Percentiles rank a stretch among this genome's conserved stretches.
Evolutionary conservation across 2,329 filamentous ascomycete species (phyloP).

Genomic region (Bipolaris sorokiniana): DNA sequence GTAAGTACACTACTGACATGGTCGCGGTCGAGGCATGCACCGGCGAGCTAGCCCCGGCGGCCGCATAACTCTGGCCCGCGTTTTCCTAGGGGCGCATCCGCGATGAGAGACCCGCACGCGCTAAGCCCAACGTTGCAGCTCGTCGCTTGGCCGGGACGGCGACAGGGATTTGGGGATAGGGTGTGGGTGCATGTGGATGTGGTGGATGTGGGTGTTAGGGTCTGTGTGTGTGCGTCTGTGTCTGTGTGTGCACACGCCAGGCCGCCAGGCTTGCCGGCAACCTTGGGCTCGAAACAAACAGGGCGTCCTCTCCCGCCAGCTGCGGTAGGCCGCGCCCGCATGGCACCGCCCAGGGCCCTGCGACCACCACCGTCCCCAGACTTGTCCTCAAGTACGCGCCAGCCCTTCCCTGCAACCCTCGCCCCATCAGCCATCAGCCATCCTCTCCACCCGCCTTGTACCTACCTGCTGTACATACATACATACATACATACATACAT

Average conservation of each 20-base stretch:
- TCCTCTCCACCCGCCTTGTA: not conserved
- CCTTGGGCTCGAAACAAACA: constrained; percentile 42
- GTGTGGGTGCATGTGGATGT: no score
- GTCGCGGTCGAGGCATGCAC: constrained; percentile 25
- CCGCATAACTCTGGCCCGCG: constrained; percentile 39
- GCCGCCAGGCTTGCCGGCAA: constrained; percentile 32
- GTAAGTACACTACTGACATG: no score
- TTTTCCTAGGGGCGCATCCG: constrained; percentile 36
- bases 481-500: not conserved
- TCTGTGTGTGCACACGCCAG: constrained; percentile 31
- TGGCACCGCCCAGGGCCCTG: constrained; percentile 42
- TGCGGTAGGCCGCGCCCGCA: constrained; percentile 46
- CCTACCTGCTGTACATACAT: no score
- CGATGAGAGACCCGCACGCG: constrained; percentile 41
- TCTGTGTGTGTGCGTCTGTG: no score
- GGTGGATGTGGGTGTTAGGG: no score
- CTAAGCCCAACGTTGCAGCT: constrained; percentile 41
- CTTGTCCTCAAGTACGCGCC: constrained; percentile 46
- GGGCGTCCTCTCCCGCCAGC: constrained; percentile 38
- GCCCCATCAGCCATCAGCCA: constrained; percentile 2
- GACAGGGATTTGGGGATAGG: constrained; percentile 24
- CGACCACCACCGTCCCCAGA: constrained; percentile 35
- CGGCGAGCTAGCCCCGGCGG: constrained; percentile 30
- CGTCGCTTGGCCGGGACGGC: constrained; percentile 37
- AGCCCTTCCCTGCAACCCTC: constrained; percentile 42